Percentiles rank a stretch among this genome's conserved stretches.
phyloP scores from a whole-genome alignment of 805 yeast genomes.

The Saccharomycopsis fibuligera region DNA sequence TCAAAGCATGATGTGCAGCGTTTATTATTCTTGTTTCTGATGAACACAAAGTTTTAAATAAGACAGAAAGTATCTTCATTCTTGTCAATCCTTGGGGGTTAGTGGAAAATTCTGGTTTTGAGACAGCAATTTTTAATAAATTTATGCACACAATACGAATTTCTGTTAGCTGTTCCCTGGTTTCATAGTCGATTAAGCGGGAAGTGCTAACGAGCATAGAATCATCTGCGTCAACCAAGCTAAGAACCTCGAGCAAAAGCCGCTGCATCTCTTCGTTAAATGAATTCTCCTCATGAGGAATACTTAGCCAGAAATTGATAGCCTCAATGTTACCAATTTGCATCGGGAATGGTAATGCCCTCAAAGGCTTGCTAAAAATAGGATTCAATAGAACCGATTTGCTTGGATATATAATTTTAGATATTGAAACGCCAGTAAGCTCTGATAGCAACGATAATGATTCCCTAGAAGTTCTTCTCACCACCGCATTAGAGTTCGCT shows the following conservation, averaged over 20 bases:
- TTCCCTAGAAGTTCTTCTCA: conserved; percentile 73
- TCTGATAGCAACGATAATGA: conserved; percentile 66
- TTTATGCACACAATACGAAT: conserved; percentile 84
- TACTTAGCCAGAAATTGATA: conserved; percentile 75
- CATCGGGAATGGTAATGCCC: conserved; percentile 97
- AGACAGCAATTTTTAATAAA: conserved; percentile 74
- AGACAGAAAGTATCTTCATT: conserved; percentile 81
- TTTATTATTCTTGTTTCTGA: conserved; percentile 80
- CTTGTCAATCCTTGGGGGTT: conserved; percentile 64
- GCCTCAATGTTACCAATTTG: conserved; percentile 98
- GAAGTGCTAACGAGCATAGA: conserved; percentile 81
- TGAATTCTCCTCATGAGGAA: conserved; percentile 72
- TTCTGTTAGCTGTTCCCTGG: conserved; percentile 80
- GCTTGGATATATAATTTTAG: conserved; percentile 73
- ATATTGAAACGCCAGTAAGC: conserved; percentile 62
- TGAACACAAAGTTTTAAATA: conserved; percentile 86
- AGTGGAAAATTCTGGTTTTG: conserved; percentile 78
- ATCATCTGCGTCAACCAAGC: conserved; percentile 95
- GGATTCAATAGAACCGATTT: conserved; percentile 81
- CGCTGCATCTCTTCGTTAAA: conserved; percentile 87
- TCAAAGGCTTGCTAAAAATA: conserved; percentile 90
- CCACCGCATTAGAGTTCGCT: conserved; percentile 78
- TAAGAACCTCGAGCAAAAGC: conserved; percentile 80
- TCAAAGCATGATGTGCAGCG: conserved; percentile 87
- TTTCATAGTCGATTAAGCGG: conserved; percentile 75